Evolutionary conservation across 345 rosid genomes (phyloP), one percentile per base, ranked within the genome.

Genomic region (Iberis pinnata): DNA sequence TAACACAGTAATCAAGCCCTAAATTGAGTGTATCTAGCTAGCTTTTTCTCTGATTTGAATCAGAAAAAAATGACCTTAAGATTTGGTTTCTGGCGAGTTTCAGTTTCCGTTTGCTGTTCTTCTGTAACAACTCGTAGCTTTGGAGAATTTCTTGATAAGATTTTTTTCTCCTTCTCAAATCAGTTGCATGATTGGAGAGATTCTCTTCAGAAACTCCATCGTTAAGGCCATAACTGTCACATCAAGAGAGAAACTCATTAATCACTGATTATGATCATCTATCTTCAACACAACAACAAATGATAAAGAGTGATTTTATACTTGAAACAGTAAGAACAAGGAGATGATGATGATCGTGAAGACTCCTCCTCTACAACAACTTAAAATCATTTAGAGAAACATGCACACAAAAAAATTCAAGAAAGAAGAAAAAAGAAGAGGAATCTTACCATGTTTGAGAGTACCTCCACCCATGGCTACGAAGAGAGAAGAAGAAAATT

Each of bases 131-230:
- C 53, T 72, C 73, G 53, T 78, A 76, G 62, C 67, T 75, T 55
- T 58, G 64, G 56, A 80, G 61, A 31, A 82, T 70, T 56, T 77
- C 71, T 39, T 52, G 51, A 53, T 70, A 71, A 70, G 67, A 64
- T 1, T 56, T 66, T 17, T 29, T 50, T 58, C 56, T 74, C 49
- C 63, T 75, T 49, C 66, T 75, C 53, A 40, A 36, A 43, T 67
- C 57, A 48, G 36, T 58, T 29, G 61, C 53, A 38, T 42, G 39
- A 25, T 69, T 71, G 41, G 56, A 48, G 59, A 50, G 15, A 42
- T 17, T 12, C 2, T 48, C 69, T 19, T 50, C 70, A 17, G 49
- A 46, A 36, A 56, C 60, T 2, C 46, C 54, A 65, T 16, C 15
- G 19, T 59, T 53, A 66, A 48, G 44, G 18, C 45, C 53, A 3